Percentiles rank a stretch among this genome's conserved stretches.
Evolutionary conservation across 2,329 filamentous ascomycete species (phyloP).

Genomic region (Aspergillus fischeri): DNA sequence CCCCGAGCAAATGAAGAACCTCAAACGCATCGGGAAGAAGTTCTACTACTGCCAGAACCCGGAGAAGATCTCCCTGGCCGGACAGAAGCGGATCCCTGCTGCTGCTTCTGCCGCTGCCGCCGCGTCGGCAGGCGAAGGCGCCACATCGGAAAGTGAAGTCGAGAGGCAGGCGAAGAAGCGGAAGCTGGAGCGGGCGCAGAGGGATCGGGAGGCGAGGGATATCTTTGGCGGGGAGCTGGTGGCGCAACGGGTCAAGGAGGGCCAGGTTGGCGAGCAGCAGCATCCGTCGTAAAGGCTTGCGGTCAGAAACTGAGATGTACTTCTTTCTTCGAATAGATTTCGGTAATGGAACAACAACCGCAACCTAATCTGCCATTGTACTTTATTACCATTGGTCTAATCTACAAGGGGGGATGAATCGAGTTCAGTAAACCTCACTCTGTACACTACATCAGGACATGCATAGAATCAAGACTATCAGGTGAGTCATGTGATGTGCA

Average conservation of each 20-base stretch:
- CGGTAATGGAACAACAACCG: neutral
- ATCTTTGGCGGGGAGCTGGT: slow-evolving; percentile 38
- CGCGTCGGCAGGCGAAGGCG: slow-evolving; percentile 17
- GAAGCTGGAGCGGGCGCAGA: slow-evolving; percentile 30
- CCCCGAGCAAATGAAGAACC: slow-evolving; percentile 38
- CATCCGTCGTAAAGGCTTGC: neutral
- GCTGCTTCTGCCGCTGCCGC: slow-evolving; percentile 26
- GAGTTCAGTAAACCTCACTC: too few relatives aligned
- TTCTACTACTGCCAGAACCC: slow-evolving; percentile 47
- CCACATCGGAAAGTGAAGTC: slow-evolving; percentile 32
- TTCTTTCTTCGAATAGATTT: neutral
- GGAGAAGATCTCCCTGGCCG: slow-evolving; percentile 42
- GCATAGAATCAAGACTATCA: neutral
- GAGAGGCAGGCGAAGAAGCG: slow-evolving; percentile 39
- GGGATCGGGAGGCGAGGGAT: slow-evolving; percentile 20
- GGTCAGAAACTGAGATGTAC: neutral
- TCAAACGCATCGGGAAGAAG: slow-evolving; percentile 47
- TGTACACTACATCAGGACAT: neutral
- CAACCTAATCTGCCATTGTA: neutral
- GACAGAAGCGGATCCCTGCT: slow-evolving; percentile 40
- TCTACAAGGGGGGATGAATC: too few relatives aligned
- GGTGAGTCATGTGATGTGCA: neutral
- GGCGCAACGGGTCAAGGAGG: slow-evolving; percentile 28
- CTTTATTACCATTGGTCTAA: neutral
- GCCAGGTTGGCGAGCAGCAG: neutral